Evolutionary conservation across 2,329 filamentous ascomycete species (phyloP), one percentile per base, ranked within the genome.

Genomic region (Stagonosporopsis chrysanthemi): DNA sequence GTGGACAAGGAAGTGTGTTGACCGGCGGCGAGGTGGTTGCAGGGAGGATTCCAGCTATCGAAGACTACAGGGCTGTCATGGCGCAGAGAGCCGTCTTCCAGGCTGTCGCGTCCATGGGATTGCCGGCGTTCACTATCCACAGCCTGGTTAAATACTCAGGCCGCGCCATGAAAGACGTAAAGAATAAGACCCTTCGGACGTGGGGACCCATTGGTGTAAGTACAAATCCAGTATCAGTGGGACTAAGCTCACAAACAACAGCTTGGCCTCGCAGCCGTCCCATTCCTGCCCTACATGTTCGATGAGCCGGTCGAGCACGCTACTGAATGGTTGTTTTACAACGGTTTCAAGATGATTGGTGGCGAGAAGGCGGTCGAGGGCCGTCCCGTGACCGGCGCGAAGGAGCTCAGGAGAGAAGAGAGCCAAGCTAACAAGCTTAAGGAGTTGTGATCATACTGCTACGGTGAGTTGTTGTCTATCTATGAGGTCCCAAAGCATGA

Each of bases 111-210:
- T 91, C 88, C 70, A 99, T 99, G 95, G 95, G 91, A 2, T 77
- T 98, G 64, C 95, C 94, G 0, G 94, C 93, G 0, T 91, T 97
- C 61, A 97, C 92, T 0, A 97, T 98, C 56, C 94, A 97, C 77
- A 92, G 89, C 60, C 89, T 98, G 6, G 95, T 99, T 48, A 86
- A 88, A 59, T 97, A 99, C 73, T 93, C 91, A 0, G 92, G 95
- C 0, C 83, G 83, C 36, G 92, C 92, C n/a, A 76, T 99, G 81
- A 97, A 94, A 80, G 83, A 90, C 67, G 82, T 83, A 19, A 94
- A 95, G 82, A 96, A 90, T 72, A 81, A 83, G 57, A 86, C 80
- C 4, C 57, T 98, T 23, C 82, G 94, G 66, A 95, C 91, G 0
- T 99, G 90, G 89, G 90, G 85, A 0, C 95, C 95, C 0, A 97